phyloP scores from a whole-genome alignment of 805 yeast genomes.

The Kodamaea hsintzibuensis region DNA sequence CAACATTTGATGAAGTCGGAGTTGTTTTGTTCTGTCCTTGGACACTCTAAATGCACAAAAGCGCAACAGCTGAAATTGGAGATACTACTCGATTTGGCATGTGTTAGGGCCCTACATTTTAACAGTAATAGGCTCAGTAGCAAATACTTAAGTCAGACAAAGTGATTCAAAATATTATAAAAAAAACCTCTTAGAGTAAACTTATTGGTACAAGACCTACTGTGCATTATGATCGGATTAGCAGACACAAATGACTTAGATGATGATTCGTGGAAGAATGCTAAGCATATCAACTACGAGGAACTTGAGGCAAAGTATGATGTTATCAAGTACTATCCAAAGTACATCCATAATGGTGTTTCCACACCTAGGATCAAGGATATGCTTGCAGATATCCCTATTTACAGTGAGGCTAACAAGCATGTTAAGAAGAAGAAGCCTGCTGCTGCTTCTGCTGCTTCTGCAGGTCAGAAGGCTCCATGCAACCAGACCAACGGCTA shows the following conservation, averaged over 20 bases:
- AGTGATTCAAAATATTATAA: constrained; percentile 1
- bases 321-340: constrained; percentile 41
- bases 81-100: not conserved
- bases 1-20: not conserved
- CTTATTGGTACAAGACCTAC: not conserved
- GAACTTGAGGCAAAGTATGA: constrained; percentile 34
- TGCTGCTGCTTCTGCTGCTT: not conserved
- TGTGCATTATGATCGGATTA: constrained; percentile 4
- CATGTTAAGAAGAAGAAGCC: constrained; percentile 24
- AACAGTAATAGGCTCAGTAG: not conserved
- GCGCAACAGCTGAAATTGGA: not conserved
- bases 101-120: not conserved
- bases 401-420: constrained; percentile 39
- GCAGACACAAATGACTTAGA: constrained; percentile 3
- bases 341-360: constrained; percentile 38
- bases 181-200: not conserved
- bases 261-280: constrained; percentile 8
- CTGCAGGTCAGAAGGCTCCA: not conserved
- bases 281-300: constrained; percentile 33
- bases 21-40: not conserved
- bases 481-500: not conserved
- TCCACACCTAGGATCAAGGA: constrained; percentile 38
- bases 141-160: not conserved
- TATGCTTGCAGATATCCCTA: constrained; percentile 38
- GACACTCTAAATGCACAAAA: not conserved